Evolutionary conservation across 129 eudicot species (phyloP), one percentile per base, ranked within the genome.

Genomic region (Silybum marianum): DNA sequence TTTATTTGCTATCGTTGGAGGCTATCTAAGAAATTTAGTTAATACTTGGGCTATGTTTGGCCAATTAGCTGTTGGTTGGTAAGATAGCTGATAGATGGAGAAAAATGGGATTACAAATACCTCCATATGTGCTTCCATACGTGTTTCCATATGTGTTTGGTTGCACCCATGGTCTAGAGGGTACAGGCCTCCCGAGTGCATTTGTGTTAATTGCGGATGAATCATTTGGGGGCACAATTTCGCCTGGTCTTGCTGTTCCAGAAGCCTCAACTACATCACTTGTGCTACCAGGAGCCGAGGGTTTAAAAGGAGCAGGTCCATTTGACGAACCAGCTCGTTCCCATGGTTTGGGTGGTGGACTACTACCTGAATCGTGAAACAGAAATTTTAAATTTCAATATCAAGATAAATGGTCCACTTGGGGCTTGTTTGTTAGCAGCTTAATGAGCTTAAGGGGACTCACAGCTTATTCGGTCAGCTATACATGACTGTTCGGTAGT

Each of bases 261-360:
- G 96, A 94, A 72, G 97, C 93, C 80, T 94, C 98, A 1, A 94
- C 98, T 42, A 92, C 93, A 71, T 92, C 93, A 83, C 97, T 92
- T 48, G 98, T 94, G 82, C 90, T 91, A 42, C 98, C 98, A 34
- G 93, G 81, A 78, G 98, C 90, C 0, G 98, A 83, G 40, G 98
- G 98, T 72, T 85, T 94, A 78, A 92, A 94, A 5, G 97, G 98
- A 24, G 91, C 92, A 14, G 92, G 91, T 14, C 91, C 96, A 22
- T 96, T 86, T 7, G 97, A 87, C 9, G 96, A 81, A 1, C 93
- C 93, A 39, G 97, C 84, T 85, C 87, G 87, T 88, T 94, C 98
- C 98, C 98, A 94, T 23, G 97, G 98, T 82, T 92, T 94, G 38
- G 95, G 93, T 32, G 97, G 98, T 72, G 98, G 90, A 30, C 88